Evolutionary conservation across 2,329 filamentous ascomycete genomes (phyloP).

Genomic region (Ophiocordyceps camponoti-leonardi): DNA sequence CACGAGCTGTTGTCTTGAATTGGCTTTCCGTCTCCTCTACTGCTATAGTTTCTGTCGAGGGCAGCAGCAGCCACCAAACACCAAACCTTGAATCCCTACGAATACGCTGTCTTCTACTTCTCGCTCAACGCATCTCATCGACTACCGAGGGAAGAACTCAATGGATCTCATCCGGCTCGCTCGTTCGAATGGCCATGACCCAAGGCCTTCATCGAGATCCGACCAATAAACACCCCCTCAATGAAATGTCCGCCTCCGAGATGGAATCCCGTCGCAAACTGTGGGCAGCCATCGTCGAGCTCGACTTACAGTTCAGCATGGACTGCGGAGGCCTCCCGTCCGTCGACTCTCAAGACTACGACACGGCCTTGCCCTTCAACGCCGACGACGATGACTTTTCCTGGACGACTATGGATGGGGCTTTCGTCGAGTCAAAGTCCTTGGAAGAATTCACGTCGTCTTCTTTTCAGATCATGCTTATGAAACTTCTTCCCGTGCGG

Average conservation of each 20-base stretch:
- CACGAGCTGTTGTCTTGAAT: background rate
- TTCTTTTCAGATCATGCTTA: background rate
- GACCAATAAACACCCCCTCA: background rate
- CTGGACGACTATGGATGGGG: background rate
- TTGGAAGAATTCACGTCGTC: background rate
- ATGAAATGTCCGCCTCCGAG: background rate
- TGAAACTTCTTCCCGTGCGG: background rate
- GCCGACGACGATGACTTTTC: background rate
- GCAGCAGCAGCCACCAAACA: background rate
- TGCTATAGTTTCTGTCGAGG: background rate
- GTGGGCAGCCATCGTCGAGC: background rate
- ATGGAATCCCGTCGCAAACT: background rate
- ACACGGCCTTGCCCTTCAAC: background rate
- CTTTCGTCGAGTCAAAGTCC: background rate
- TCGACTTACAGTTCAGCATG: background rate
- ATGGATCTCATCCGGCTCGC: background rate
- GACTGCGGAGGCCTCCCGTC: background rate
- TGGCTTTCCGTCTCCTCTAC: background rate
- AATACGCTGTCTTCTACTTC: background rate
- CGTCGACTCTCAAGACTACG: background rate
- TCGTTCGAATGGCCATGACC: background rate
- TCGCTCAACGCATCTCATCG: background rate
- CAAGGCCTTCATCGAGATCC: background rate
- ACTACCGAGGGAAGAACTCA: background rate
- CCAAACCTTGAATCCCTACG: background rate